These are phyloP conservation scores for Pelargonium fulgidum DNA, from an alignment of 441 rosid genomes.

Conservation along the genomic window DNA sequence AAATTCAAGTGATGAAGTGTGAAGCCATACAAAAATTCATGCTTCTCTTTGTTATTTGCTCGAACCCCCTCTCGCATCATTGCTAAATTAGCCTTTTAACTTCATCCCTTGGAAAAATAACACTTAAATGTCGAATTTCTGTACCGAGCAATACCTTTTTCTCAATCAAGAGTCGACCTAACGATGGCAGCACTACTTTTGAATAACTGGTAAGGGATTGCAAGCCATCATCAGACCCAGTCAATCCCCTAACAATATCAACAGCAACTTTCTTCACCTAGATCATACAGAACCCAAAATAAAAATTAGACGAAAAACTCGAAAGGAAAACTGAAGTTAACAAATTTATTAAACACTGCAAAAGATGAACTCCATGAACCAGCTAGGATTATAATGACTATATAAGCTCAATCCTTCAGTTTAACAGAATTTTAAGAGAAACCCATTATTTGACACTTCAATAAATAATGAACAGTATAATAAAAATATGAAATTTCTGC, in stretches of 20 bases:
- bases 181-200: slow-evolving; percentile 43
- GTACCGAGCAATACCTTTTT: slow-evolving; percentile 40
- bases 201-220: slow-evolving; percentile 55
- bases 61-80: no score
- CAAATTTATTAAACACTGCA: neutral
- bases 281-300: slow-evolving; percentile 4
- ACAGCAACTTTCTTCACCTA: slow-evolving; percentile 86
- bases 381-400: neutral
- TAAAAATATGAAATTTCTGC: slow-evolving; percentile 1
- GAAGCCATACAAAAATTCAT: no score
- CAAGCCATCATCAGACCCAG: slow-evolving; percentile 79
- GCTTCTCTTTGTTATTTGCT: no score
- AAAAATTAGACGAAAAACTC: slow-evolving; percentile 1
- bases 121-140: neutral
- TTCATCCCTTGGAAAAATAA: neutral
- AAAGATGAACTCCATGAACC: neutral
- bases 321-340: neutral
- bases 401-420: neutral
- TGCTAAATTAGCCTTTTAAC: no score
- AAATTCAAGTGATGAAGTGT: no score
- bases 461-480: neutral
- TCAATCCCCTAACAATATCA: slow-evolving; percentile 68
- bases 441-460: neutral
- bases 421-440: neutral
- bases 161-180: slow-evolving; percentile 53